Conservation (phyloP, 177 flowering plant species). For the Tripterygium wilfordii region DNA sequence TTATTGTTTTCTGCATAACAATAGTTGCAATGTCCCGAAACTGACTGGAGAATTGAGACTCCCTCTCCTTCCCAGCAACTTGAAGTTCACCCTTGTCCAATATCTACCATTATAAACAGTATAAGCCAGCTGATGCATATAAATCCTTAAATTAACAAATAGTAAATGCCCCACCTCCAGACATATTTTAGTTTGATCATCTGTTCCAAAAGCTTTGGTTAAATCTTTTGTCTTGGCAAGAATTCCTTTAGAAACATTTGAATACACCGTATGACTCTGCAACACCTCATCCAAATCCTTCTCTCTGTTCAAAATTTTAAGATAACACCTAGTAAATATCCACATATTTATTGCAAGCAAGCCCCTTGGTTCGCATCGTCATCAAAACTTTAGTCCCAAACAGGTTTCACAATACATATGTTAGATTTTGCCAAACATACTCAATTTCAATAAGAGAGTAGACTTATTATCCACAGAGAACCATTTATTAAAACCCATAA, state of each 20-base stretch:
- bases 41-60: conserved; percentile 78
- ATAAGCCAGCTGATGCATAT: neutral
- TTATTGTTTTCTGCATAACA: conserved; percentile 94
- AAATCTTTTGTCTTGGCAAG: conserved; percentile 87
- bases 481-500: no score
- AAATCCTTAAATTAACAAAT: neutral
- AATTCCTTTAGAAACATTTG: conserved; percentile 96
- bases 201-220: conserved; percentile 62
- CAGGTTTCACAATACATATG: no score
- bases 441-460: no score
- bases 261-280: conserved; percentile 90
- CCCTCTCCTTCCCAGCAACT: conserved; percentile 97
- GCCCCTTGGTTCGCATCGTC: no score
- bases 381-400: no score
- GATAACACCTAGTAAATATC: neutral
- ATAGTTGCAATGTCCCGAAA: conserved; percentile 96
- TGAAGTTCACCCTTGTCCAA: conserved; percentile 96
- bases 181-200: conserved; percentile 77
- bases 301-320: conserved; percentile 44
- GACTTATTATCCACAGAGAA: no score
- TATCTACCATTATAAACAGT: conserved; percentile 38
- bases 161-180: conserved; percentile 53
- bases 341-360: no score
- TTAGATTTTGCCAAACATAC: no score
- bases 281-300: conserved; percentile 94